A percentile compares a stretch with the other conserved stretches of the same genome.
phyloP scores from a whole-genome alignment of 2,329 filamentous ascomycete species.

The Tolypocladium endophyticum region DNA sequence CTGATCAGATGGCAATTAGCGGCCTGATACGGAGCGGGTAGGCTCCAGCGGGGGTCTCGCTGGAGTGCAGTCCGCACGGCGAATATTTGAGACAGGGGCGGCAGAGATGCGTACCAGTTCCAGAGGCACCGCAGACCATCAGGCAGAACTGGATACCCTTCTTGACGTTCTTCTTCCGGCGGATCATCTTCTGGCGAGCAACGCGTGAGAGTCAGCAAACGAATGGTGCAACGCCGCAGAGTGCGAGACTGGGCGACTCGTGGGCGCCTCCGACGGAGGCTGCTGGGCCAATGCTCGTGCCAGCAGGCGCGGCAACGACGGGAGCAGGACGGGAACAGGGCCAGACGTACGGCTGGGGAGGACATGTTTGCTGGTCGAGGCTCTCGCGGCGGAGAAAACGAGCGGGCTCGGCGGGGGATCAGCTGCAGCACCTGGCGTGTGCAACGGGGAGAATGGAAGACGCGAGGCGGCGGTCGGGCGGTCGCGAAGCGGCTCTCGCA shows the following conservation, averaged over 20 bases:
- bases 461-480: not conserved
- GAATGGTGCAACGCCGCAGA: not conserved
- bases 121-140: constrained; percentile 99
- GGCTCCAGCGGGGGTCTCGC: not conserved
- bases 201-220: constrained; percentile 14
- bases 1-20: constrained; percentile 30
- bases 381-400: not conserved
- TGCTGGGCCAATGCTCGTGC: not conserved
- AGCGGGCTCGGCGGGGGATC: not conserved
- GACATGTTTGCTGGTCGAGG: constrained; percentile 12
- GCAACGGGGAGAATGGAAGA: not conserved
- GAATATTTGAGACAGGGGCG: not conserved
- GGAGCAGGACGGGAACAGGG: not conserved
- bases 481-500: constrained; percentile 1
- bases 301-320: not conserved
- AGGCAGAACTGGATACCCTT: constrained; percentile 99
- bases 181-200: constrained; percentile 71
- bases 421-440: not conserved
- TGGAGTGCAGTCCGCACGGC: not conserved
- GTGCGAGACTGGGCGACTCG: not conserved
- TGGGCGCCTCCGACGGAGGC: not conserved
- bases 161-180: constrained; percentile 99
- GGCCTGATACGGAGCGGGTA: not conserved
- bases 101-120: constrained; percentile 62
- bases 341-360: constrained; percentile 11